These are phyloP conservation scores for Alternaria postmessia DNA, from an alignment of 2,329 filamentous ascomycete genomes.

Conservation along the genomic window DNA sequence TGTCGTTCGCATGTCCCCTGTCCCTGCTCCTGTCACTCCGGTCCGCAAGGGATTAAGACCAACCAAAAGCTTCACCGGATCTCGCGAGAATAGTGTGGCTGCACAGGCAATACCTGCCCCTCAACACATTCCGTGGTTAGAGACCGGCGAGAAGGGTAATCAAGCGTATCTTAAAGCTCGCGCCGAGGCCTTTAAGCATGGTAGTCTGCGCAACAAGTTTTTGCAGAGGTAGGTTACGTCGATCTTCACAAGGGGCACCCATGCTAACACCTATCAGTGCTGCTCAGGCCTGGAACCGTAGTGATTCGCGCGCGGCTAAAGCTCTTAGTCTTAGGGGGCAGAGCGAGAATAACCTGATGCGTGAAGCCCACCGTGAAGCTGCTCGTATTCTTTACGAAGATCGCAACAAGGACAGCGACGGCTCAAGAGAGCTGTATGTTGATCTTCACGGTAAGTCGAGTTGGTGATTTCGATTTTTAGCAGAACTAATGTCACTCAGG, in stretches of 20 bases:
- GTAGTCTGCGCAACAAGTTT: conserved; percentile 95
- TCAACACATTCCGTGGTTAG: conserved; percentile 94
- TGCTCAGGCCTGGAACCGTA: conserved; percentile 97
- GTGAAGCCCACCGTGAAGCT: conserved; percentile 93
- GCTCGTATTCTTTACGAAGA: conserved; percentile 92
- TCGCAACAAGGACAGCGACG: conserved; percentile 75
- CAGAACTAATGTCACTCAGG: conserved; percentile 51
- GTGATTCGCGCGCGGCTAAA: conserved; percentile 94
- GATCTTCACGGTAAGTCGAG: conserved; percentile 75
- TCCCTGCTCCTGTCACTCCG: conserved; percentile 69
- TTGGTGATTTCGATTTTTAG: neutral
- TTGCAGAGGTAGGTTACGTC: conserved; percentile 74
- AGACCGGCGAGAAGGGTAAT: conserved; percentile 90
- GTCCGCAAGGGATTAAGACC: conserved; percentile 68
- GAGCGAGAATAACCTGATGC: conserved; percentile 96
- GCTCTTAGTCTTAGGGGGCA: conserved; percentile 92
- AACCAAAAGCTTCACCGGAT: conserved; percentile 70
- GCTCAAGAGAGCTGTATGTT: conserved; percentile 80
- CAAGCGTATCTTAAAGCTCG: conserved; percentile 94
- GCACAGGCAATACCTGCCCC: conserved; percentile 86
- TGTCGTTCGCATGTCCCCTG: conserved; percentile 93
- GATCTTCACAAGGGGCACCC: neutral
- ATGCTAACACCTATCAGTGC: conserved; percentile 65
- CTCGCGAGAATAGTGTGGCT: conserved; percentile 79
- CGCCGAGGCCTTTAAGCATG: conserved; percentile 96